phyloP scores from a whole-genome alignment of 2,329 filamentous ascomycete genomes.

The Penicillium sp. region DNA sequence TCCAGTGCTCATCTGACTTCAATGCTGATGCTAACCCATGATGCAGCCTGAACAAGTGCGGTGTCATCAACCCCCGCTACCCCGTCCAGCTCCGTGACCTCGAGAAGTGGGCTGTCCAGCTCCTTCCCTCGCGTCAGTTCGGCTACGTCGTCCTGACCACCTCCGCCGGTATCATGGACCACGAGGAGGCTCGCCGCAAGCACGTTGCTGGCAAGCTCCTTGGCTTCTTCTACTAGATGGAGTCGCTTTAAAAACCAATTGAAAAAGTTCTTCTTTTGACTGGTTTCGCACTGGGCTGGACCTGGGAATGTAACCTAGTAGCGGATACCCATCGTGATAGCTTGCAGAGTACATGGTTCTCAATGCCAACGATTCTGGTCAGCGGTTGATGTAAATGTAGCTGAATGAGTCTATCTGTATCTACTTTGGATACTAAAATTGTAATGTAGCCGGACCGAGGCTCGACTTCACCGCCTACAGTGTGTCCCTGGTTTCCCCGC shows the following conservation, averaged over 20 bases:
- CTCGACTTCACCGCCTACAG: conserved; percentile 10
- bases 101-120: conserved; percentile 99
- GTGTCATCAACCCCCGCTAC: conserved; percentile 98
- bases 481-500: conserved; percentile 14
- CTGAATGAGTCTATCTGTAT: too few species aligned
- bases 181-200: conserved; percentile 98
- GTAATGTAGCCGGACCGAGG: conserved; percentile 10
- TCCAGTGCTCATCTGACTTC: background rate
- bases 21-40: conserved; percentile 8
- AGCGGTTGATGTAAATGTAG: conserved; percentile 3
- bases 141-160: conserved; percentile 99
- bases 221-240: conserved; percentile 92
- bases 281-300: conserved; percentile 20
- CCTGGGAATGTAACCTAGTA: conserved; percentile 27
- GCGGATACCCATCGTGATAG: conserved; percentile 18
- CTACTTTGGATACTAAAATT: too few species aligned
- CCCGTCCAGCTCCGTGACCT: conserved; percentile 96
- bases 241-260: conserved; percentile 20
- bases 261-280: conserved; percentile 26
- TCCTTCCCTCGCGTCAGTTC: conserved; percentile 99
- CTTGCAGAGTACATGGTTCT: conserved; percentile 22
- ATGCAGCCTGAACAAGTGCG: conserved; percentile 82
- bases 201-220: conserved; percentile 99
- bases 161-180: conserved; percentile 99
- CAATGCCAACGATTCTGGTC: conserved; percentile 23